Evolutionary conservation across 306 rosid species (phyloP).

Genomic region (Cajanus cajan): DNA sequence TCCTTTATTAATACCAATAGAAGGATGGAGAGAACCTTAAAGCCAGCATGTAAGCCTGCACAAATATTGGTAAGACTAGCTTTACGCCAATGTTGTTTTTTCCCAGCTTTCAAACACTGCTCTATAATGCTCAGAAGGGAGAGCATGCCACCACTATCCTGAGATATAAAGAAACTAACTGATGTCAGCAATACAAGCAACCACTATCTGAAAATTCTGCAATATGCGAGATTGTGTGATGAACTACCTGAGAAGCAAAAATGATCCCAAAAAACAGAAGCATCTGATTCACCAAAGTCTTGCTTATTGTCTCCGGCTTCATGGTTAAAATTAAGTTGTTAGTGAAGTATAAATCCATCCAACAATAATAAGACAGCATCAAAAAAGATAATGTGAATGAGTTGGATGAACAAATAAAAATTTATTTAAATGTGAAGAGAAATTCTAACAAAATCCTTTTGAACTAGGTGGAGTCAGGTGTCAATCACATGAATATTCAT

Average conservation of each 20-base stretch:
- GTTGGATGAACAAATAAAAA: conserved; percentile 12
- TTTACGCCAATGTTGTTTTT: conserved; percentile 81
- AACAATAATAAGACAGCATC: conserved; percentile 1
- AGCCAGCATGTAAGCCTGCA: conserved; percentile 87
- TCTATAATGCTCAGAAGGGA: conserved; percentile 85
- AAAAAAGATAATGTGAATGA: not conserved
- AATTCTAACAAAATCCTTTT: conserved; percentile 10
- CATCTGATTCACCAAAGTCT: conserved; percentile 98
- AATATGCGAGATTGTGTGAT: conserved; percentile 17
- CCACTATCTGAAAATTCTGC: conserved; percentile 19
- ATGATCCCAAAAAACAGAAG: conserved; percentile 80
- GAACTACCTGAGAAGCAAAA: conserved; percentile 92
- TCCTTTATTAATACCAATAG: conserved; percentile 15
- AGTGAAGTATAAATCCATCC: conserved; percentile 30
- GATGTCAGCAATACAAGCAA: conserved; percentile 34
- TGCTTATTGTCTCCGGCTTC: conserved; percentile 97
- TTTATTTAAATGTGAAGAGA: not conserved
- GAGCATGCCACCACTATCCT: conserved; percentile 86
- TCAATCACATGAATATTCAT: not conserved
- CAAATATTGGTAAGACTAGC: conserved; percentile 90
- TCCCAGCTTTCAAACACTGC: conserved; percentile 93
- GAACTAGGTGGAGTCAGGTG: not conserved
- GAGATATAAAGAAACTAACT: conserved; percentile 38
- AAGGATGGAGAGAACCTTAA: conserved; percentile 62
- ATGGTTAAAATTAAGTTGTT: conserved; percentile 46